Base-by-base conservation (phyloP, 1,139 yeast genomes). In the Hanseniaspora sp. region DNA sequence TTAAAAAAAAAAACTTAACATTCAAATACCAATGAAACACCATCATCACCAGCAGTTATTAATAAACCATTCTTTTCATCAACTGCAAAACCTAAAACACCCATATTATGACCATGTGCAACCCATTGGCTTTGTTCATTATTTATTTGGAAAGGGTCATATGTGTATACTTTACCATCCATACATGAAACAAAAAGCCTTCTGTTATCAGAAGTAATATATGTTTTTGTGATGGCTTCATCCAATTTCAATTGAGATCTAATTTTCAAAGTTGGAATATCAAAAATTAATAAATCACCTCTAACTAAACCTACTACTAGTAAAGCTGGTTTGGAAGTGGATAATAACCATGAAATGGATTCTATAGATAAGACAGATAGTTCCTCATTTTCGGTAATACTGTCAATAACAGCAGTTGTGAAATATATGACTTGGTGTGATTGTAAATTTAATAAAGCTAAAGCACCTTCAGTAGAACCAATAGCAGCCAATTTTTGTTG, bases 1-100 rank as follows among this genome's bases (percentile, higher is more conserved):
- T 46, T 28, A 12, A 23, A 23, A 2, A 2, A 34, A 12, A 23
- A 23, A 2, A 2, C 23, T 53, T 45, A 54, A 15, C 46, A 48
- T 56, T 75, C 74, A 63, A 82, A 90, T 7, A 92, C 78, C 61
- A 92, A 73, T 7, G 95, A 80, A 38, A 92, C 96, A 60, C 95
- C 96, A 67, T 92, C 98, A 67, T 92, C 98, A 58, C 97, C 97
- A n/a, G 96, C 98, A 31, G 96, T 86, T 43, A 88, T 77, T 52
- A 94, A 65, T 28, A 44, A 33, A 12, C 43, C 43, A 37, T 51
- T 51, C 64, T 83, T 81, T 59, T 73, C 75, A 56, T 69, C 71
- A 35, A 68, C 59, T 42, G 74, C 66, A 47, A 80, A 63, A 13
- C 83, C 96, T 58, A 92, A 75, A 13, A 92, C 82, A 56, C 97